Evolutionary conservation across 306 rosid genomes (phyloP).

Genomic region (Cucurbita ficifolia): DNA sequence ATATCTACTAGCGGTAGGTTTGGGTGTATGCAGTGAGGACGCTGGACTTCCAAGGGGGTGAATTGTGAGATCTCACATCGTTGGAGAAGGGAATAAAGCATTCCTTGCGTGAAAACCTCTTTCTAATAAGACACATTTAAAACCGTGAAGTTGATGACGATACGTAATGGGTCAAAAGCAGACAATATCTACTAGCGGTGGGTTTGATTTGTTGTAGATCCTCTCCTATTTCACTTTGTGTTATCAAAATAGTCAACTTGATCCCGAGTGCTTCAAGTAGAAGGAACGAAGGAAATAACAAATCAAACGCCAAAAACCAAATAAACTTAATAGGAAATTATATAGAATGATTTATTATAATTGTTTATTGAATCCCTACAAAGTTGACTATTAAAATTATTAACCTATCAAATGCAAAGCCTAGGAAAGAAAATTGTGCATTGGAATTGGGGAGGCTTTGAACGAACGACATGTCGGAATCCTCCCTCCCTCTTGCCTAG

Average conservation of each 20-base stretch:
- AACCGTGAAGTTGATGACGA: too few species aligned
- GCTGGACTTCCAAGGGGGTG: too few species aligned
- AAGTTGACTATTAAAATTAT: not conserved
- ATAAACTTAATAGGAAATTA: not conserved
- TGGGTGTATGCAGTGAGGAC: too few species aligned
- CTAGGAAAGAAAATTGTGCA: not conserved
- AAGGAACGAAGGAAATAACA: not conserved
- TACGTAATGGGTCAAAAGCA: too few species aligned
- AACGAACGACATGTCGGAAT: not conserved
- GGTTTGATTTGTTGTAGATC: too few species aligned
- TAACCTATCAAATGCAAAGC: not conserved
- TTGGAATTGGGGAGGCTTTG: constrained; percentile 4
- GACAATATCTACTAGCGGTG: too few species aligned
- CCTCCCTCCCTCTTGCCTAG: not conserved
- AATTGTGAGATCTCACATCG: too few species aligned
- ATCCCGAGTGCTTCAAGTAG: not conserved
- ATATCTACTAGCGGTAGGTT: too few species aligned
- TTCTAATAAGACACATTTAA: too few species aligned
- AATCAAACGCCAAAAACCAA: not conserved
- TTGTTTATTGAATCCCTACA: not conserved
- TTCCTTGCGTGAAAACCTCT: too few species aligned
- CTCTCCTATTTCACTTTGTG: not conserved
- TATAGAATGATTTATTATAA: not conserved
- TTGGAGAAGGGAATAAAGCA: too few species aligned
- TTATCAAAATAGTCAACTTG: not conserved